A percentile compares a stretch with the other conserved stretches of the same genome.
Conservation (phyloP, 495 filamentous ascomycete genomes). For the Podospora tetraspora region DNA sequence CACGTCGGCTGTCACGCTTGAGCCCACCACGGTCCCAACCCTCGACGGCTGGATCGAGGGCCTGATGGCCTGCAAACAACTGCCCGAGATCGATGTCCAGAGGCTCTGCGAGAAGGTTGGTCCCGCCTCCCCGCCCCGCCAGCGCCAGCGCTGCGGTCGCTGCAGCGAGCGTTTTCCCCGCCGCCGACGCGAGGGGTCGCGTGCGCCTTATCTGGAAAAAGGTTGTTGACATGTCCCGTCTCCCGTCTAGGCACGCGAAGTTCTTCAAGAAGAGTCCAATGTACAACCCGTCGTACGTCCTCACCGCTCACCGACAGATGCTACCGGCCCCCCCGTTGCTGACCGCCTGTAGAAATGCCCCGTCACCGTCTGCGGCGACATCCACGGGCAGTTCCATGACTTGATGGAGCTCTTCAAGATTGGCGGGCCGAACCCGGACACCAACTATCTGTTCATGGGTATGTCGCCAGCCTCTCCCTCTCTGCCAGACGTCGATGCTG, state of each 20-base stretch:
- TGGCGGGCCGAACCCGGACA: conserved; percentile 85
- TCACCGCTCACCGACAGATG: neutral
- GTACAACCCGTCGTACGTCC: conserved; percentile 93
- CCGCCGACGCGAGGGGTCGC: conserved; percentile 15
- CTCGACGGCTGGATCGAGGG: conserved; percentile 98
- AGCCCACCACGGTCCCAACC: conserved; percentile 84
- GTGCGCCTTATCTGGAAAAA: conserved; percentile 8
- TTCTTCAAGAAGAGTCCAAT: conserved; percentile 94
- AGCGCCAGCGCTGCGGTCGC: neutral
- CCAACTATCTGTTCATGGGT: conserved; percentile 97
- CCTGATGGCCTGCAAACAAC: conserved; percentile 97
- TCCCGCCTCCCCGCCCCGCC: conserved; percentile 10
- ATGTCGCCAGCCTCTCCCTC: conserved; percentile 25
- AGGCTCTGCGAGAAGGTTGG: conserved; percentile 94
- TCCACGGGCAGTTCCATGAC: conserved; percentile 91
- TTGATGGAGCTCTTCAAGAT: conserved; percentile 94
- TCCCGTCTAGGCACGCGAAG: conserved; percentile 73
- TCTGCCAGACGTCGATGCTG: conserved; percentile 11
- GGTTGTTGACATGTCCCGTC: conserved; percentile 7
- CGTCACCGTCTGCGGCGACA: conserved; percentile 89
- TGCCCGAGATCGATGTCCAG: conserved; percentile 90
- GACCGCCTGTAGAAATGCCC: conserved; percentile 69
- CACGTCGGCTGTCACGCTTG: conserved; percentile 58
- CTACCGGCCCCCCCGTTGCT: conserved; percentile 9
- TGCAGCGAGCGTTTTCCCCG: neutral